Base-by-base conservation (phyloP, 2,329 filamentous ascomycete genomes). In the Amauroascus verrucosus region DNA sequence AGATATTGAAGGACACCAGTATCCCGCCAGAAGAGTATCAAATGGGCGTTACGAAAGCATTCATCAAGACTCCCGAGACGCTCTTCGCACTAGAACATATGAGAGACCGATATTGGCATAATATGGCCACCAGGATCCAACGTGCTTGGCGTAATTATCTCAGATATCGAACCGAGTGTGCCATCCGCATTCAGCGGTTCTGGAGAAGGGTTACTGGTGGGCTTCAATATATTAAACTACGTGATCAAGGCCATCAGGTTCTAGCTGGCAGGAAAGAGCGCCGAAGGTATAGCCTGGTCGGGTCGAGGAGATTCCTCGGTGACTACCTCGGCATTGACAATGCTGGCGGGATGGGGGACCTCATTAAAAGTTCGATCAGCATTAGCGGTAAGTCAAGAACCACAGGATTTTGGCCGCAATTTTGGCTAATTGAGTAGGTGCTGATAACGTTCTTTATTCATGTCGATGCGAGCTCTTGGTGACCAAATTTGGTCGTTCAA, bases 101-200 rank as follows among this genome's bases (percentile, higher is more conserved):
- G 91, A 82, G 93, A 65, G 93, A 98, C 67, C 80, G 88, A 54
- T 98, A 97, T 71, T 97, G 91, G 91, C 91, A 97, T 71, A 98
- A 97, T 72, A 97, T 98, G 93, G 93, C 93, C 2, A 95, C 91
- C 56, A 83, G 93, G 55, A 97, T 98, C 56, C 93, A 98, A 72
- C 82, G 93, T 61, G 93, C 95, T 65, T 98, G 93, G 93, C 82
- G 93, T 63, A 95, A 94, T 50, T 97, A 96, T 65, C 78, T 97
- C 38, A 84, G 91, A 4, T 97, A 97, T 70, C 82, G 93, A 43
- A 85, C 83, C 24, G 93, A 98, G 70, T 93, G 88, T 55, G 93
- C 93, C 6, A 95, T 85, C 13, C 82, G 93, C 32, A 97, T 98
- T 60, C 93, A 97, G 67, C 81, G 88, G 40, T 90, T 95, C 75